These are phyloP conservation scores for Coniosporium apollinis DNA, from an alignment of 495 filamentous ascomycete species.

Conservation along the genomic window DNA sequence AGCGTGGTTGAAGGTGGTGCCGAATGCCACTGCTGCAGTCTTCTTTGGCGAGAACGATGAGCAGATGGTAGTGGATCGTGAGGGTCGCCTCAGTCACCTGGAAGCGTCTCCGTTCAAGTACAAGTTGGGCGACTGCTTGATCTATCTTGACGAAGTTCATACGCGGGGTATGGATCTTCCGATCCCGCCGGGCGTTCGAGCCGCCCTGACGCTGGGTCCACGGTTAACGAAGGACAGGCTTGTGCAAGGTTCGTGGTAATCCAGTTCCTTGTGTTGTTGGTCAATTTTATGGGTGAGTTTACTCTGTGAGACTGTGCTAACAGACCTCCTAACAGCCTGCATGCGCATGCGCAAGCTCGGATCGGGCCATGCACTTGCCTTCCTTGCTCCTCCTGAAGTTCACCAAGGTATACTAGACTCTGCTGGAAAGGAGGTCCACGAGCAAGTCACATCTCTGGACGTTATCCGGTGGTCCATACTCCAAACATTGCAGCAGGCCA, in stretches of 20 bases:
- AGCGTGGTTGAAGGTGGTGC: slow-evolving; percentile 30
- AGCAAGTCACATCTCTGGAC: slow-evolving; percentile 28
- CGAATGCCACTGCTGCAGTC: slow-evolving; percentile 24
- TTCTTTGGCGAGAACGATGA: slow-evolving; percentile 33
- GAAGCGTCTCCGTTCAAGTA: slow-evolving; percentile 41
- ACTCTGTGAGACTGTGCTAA: slow-evolving; percentile 10
- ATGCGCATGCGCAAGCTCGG: slow-evolving; percentile 28
- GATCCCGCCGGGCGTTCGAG: slow-evolving; percentile 40
- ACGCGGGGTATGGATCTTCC: slow-evolving; percentile 60
- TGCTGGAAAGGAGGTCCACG: neutral
- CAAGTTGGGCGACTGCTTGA: slow-evolving; percentile 43
- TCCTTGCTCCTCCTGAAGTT: slow-evolving; percentile 32
- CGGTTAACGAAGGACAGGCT: slow-evolving; percentile 53
- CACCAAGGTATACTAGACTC: slow-evolving; percentile 21
- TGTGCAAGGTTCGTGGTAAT: slow-evolving; percentile 45
- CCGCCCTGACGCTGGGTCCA: slow-evolving; percentile 52
- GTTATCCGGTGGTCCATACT: slow-evolving; percentile 42
- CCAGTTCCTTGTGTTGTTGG: neutral
- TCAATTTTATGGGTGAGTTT: neutral
- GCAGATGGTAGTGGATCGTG: slow-evolving; percentile 29
- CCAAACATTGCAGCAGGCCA: slow-evolving; percentile 35
- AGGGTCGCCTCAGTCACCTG: slow-evolving; percentile 31
- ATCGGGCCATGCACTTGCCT: slow-evolving; percentile 17
- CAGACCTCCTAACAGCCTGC: slow-evolving; percentile 22
- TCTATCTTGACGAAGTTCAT: slow-evolving; percentile 63